Evolutionary conservation across 1,284 basidiomycete species (phyloP), one percentile per base, ranked within the genome.

Genomic region (Cryptococcus sp.): DNA sequence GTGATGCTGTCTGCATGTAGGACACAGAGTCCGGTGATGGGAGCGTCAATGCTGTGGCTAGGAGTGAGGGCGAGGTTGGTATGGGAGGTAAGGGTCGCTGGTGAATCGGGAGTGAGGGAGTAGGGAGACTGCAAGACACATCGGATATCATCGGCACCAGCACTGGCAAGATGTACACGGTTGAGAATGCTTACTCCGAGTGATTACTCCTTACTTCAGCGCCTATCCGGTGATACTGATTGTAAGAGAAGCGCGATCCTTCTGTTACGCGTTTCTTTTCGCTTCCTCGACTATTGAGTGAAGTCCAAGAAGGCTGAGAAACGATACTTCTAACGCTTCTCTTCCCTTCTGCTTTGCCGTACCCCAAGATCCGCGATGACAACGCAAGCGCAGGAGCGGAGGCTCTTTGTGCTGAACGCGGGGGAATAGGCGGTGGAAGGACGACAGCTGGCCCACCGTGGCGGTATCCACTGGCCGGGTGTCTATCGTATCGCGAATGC

Each of bases 61-160:
- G 15, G 8, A 53, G 54, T 49, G n/a, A n/a, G 10, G 41, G 35
- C 25, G 27, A 40, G 48, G 39, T 25, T 17, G 58, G 58, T 16
- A 60, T 1, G 13, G 61, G 61, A 3, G 61, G 61, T 11, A 63
- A 49, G 23, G 61, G 61, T 27, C 52, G 46, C 47, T 59, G 61
- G 46, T 63, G 58, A 7, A 63, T 40, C 4, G 61, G 61, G n/a
- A 50, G 47, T 22, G 39, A 27, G 23, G 49, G 49, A 20, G 49
- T 48, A 5, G 56, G 25, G 23, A 50, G 19, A 22, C 50, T 58
- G n/a, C 10, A 20, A 44, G 25, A 41, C 17, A 47, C 17, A n/a
- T 7, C 11, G 8, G 46, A 16, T 11, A 13, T 51, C 19, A 13
- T 47, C 22, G 22, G 16, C 13, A 5, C 3, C 1, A 10, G 1